Evolutionary conservation across 1,284 basidiomycete species (phyloP), one percentile per base, ranked within the genome.

Genomic region (Sporisorium exsertum): DNA sequence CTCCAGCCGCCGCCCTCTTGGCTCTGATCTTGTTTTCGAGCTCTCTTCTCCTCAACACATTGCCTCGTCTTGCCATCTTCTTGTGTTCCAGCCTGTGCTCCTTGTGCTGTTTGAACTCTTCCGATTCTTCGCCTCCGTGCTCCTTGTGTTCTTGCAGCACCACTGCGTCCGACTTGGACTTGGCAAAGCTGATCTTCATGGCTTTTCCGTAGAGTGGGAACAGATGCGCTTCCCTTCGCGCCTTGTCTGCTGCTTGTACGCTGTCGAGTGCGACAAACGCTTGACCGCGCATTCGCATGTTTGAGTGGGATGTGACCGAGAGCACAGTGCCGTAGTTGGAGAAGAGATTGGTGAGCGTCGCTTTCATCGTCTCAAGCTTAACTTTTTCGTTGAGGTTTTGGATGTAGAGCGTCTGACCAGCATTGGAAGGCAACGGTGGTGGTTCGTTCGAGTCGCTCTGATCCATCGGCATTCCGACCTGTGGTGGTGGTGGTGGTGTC

Each of bases 321-420:
- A 96, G 87, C 7, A 99, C 92, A 66, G 93, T 92, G 20, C 94
- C 94, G 83, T 98, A 99, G 35, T 92, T 90, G 86, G 94, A 94
- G 89, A 99, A 98, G 52, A 99, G 89, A 43, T 92, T 92, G 22
- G 90, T 89, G 49, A 99, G 88, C 1, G 95, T 94, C 66, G 93
- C 88, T 87, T 96, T 97, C 82, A 99, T 89, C 32, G 95, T 95
- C 12, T 77, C 69, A 60, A 95, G 88, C 86, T 94, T 94, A 77
- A 99, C 94, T 87, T 93, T 94, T 88, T 99, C 96, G 86, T 99
- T 98, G 83, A 99, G 87, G 87, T 99, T 99, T 87, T 97, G 94
- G 80, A 98, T 91, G 86, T 98, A 99, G 45, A 99, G 88, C 18
- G 96, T 98, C 87, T 96, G 94, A 46, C 66, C 66, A 13, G 80